Conservation (phyloP, 2,329 filamentous ascomycete genomes). For the Aspergillus pseudonomiae region DNA sequence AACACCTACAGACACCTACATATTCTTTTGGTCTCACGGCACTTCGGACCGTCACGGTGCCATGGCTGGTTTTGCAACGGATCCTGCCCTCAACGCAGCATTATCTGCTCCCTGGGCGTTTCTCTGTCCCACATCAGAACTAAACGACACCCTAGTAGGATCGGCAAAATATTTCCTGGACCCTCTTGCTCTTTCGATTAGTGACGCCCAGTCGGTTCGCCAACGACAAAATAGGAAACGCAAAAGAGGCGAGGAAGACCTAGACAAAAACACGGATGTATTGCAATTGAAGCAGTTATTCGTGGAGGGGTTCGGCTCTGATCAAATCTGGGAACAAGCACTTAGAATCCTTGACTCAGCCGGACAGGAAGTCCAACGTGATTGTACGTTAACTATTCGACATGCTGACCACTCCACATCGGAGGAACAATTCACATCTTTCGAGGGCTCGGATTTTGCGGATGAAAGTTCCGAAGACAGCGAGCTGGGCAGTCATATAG, state of each 20-base stretch:
- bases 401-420: slow-evolving; percentile 16
- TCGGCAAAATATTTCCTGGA: slow-evolving; percentile 82
- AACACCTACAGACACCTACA: no score
- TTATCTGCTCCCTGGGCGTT: slow-evolving; percentile 70
- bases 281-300: slow-evolving; percentile 85
- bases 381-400: slow-evolving; percentile 42
- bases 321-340: slow-evolving; percentile 94
- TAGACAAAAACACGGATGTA: slow-evolving; percentile 49
- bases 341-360: slow-evolving; percentile 76
- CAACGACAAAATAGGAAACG: slow-evolving; percentile 73
- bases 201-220: slow-evolving; percentile 70
- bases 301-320: slow-evolving; percentile 80
- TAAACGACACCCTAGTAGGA: slow-evolving; percentile 71
- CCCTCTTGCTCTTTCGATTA: slow-evolving; percentile 72
- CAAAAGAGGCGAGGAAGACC: slow-evolving; percentile 64
- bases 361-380: slow-evolving; percentile 55
- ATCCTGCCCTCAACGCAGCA: slow-evolving; percentile 38
- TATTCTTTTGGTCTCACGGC: neutral
- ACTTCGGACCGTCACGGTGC: neutral
- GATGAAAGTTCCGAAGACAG: slow-evolving; percentile 20
- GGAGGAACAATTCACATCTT: slow-evolving; percentile 11
- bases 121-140: slow-evolving; percentile 68
- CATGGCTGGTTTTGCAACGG: neutral
- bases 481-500: slow-evolving; percentile 18
- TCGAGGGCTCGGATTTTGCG: slow-evolving; percentile 19